Evolutionary conservation across 805 yeast genomes (phyloP).

Genomic region (Kodamaea kaohsiungensis): DNA sequence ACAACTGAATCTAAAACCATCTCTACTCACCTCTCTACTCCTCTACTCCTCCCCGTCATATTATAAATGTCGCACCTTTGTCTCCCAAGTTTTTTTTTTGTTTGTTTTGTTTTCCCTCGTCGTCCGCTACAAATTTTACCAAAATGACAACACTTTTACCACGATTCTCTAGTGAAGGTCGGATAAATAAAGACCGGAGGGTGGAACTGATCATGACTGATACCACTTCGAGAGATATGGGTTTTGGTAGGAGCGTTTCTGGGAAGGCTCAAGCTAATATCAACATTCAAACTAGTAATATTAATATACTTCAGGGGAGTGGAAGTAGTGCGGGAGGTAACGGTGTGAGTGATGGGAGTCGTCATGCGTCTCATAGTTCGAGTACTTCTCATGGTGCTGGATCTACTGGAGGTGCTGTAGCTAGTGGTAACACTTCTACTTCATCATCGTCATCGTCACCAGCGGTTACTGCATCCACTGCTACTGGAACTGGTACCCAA

Average conservation of each 20-base stretch:
- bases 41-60: no score
- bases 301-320: slow-evolving; percentile 1
- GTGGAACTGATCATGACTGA: not conserved
- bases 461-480: no score
- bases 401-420: not conserved
- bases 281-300: not conserved
- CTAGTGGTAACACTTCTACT: not conserved
- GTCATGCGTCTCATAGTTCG: not conserved
- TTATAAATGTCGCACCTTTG: no score
- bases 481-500: no score
- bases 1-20: no score
- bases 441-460: no score
- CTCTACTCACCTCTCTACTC: no score
- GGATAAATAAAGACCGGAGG: not conserved
- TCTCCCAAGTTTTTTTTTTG: no score
- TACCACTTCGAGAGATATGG: slow-evolving; percentile 2
- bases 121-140: not conserved
- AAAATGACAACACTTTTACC: not conserved
- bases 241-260: not conserved
- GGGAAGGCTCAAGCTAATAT: slow-evolving; percentile 1
- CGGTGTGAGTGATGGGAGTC: not conserved
- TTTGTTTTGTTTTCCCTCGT: not conserved
- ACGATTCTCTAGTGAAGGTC: not conserved
- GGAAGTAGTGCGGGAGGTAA: not conserved
- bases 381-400: not conserved